Percentiles rank a stretch among this genome's conserved stretches.
Evolutionary conservation across 345 rosid species (phyloP).

Genomic region (Garcia nutans): DNA sequence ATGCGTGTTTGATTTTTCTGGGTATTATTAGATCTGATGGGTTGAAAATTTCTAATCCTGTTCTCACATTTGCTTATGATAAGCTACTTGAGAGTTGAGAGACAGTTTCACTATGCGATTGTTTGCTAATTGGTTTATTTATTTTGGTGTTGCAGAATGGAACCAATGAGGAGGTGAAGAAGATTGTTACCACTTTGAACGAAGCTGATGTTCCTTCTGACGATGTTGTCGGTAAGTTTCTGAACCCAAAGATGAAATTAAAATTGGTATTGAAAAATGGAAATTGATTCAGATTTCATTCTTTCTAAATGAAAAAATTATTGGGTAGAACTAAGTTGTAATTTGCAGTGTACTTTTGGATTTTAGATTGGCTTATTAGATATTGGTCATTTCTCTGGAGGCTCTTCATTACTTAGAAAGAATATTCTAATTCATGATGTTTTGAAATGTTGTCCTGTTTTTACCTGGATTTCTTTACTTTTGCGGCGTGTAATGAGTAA

Average conservation of each 20-base stretch:
- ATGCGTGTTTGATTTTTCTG: background rate
- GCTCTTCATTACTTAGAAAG: background rate
- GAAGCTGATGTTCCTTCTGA: conserved; percentile 66
- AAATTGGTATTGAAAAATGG: background rate
- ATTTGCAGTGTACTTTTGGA: background rate
- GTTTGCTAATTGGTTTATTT: background rate
- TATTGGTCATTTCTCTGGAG: background rate
- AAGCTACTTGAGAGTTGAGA: too few species aligned
- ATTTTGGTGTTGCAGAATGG: conserved; percentile 51
- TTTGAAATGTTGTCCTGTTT: background rate
- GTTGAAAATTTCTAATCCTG: background rate
- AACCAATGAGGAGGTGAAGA: conserved; percentile 66
- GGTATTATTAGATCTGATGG: conserved; percentile 9
- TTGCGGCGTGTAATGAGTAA: background rate
- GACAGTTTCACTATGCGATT: too few species aligned
- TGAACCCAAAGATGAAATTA: background rate
- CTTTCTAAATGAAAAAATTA: background rate
- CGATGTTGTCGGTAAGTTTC: conserved; percentile 56
- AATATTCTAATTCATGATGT: background rate
- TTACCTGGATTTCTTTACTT: background rate
- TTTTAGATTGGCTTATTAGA: background rate
- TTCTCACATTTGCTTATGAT: too few species aligned
- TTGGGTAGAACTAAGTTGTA: background rate
- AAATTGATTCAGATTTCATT: background rate
- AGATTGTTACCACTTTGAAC: conserved; percentile 54